These are phyloP conservation scores for Lentinula detonsa DNA, from an alignment of 768 basidiomycete species.

Conservation along the genomic window DNA sequence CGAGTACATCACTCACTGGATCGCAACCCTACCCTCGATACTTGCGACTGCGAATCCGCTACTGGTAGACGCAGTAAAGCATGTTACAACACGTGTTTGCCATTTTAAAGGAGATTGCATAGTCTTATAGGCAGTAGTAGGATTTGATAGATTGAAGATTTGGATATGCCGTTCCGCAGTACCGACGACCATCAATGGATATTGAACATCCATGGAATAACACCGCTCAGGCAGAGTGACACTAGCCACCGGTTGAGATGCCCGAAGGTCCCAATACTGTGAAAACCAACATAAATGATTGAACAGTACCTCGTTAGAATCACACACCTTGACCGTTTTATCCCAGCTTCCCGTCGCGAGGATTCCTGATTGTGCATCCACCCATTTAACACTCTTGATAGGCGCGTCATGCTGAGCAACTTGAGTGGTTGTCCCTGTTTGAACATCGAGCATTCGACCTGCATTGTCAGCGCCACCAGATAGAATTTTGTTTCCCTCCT, in stretches of 20 bases:
- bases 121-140: conserved; percentile 74
- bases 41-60: conserved; percentile 83
- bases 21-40: conserved; percentile 88
- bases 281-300: conserved; percentile 1
- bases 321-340: conserved; percentile 83
- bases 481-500: conserved; percentile 89
- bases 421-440: conserved; percentile 74
- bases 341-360: conserved; percentile 97
- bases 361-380: conserved; percentile 71
- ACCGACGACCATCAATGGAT: conserved; percentile 84
- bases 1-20: conserved; percentile 66
- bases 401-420: conserved; percentile 91
- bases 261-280: conserved; percentile 91
- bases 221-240: conserved; percentile 87
- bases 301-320: conserved; percentile 6
- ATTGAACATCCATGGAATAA: conserved; percentile 80
- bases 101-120: conserved; percentile 86
- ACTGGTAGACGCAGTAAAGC: conserved; percentile 61
- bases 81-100: conserved; percentile 86
- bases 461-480: conserved; percentile 95
- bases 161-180: conserved; percentile 91
- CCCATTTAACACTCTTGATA: conserved; percentile 76
- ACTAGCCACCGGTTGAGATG: conserved; percentile 66
- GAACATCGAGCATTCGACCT: conserved; percentile 87
- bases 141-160: conserved; percentile 83